Evolutionary conservation across 2,329 filamentous ascomycete species (phyloP).

Genomic region (Graphiopsis chlorocephala): DNA sequence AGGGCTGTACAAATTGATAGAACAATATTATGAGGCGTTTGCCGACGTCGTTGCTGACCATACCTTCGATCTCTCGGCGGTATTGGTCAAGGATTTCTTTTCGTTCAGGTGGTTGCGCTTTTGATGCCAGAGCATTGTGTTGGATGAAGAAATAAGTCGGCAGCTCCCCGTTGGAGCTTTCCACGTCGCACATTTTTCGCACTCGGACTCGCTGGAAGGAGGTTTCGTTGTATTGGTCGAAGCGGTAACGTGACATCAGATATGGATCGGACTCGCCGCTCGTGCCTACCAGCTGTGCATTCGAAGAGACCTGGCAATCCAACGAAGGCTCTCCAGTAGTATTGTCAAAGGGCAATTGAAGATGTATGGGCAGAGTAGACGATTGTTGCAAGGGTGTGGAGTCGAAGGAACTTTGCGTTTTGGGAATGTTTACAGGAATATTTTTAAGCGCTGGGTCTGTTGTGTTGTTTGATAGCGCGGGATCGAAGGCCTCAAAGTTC

Average conservation of each 20-base stretch:
- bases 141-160: slow-evolving; percentile 38
- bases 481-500: slow-evolving; percentile 29
- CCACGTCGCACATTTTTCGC: slow-evolving; percentile 31
- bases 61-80: slow-evolving; percentile 31
- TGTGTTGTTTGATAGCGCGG: slow-evolving; percentile 23
- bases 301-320: slow-evolving; percentile 32
- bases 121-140: slow-evolving; percentile 34
- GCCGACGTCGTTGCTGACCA: slow-evolving; percentile 34
- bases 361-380: slow-evolving; percentile 21
- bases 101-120: slow-evolving; percentile 35
- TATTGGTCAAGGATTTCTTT: slow-evolving; percentile 26
- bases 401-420: slow-evolving; percentile 25
- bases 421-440: slow-evolving; percentile 8
- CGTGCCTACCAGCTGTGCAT: slow-evolving; percentile 34
- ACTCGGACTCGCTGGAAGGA: slow-evolving; percentile 32
- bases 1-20: slow-evolving; percentile 45
- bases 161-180: slow-evolving; percentile 20
- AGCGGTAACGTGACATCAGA: slow-evolving; percentile 33
- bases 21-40: slow-evolving; percentile 41
- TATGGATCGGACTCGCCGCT: slow-evolving; percentile 35
- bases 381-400: slow-evolving; percentile 26
- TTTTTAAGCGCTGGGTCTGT: slow-evolving; percentile 16
- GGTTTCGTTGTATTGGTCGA: slow-evolving; percentile 35
- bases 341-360: slow-evolving; percentile 28
- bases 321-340: slow-evolving; percentile 32